Conservation (phyloP, 2,329 filamentous ascomycete genomes). For the Aspergillus candidus region DNA sequence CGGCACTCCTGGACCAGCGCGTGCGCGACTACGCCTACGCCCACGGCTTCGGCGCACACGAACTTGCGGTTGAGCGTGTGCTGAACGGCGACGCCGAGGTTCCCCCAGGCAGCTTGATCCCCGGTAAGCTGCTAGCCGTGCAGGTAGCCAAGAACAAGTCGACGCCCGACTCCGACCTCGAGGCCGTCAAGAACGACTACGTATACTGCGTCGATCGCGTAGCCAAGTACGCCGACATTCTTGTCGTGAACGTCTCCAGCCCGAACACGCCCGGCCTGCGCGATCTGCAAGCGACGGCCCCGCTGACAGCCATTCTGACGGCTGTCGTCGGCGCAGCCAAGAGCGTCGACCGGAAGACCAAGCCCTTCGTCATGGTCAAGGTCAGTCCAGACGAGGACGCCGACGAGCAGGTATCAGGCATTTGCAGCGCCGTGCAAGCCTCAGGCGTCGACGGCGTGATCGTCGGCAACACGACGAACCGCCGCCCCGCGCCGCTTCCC, state of each 20-base stretch:
- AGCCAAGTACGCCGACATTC: slow-evolving; percentile 82
- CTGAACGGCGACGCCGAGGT: slow-evolving; percentile 70
- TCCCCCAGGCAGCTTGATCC: slow-evolving; percentile 70
- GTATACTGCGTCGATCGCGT: slow-evolving; percentile 81
- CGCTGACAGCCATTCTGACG: slow-evolving; percentile 70
- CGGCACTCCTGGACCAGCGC: slow-evolving; percentile 68
- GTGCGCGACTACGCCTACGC: slow-evolving; percentile 69
- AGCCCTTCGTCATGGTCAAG: slow-evolving; percentile 91
- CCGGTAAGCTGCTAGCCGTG: slow-evolving; percentile 74
- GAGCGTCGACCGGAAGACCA: slow-evolving; percentile 61
- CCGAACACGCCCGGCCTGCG: slow-evolving; percentile 92
- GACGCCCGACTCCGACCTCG: slow-evolving; percentile 77
- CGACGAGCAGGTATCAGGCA: slow-evolving; percentile 75
- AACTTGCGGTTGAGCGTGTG: slow-evolving; percentile 62
- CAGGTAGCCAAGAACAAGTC: slow-evolving; percentile 97
- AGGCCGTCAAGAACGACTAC: slow-evolving; percentile 72
- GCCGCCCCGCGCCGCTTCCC: slow-evolving; percentile 65
- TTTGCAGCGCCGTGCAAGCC: slow-evolving; percentile 74
- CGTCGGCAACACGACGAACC: slow-evolving; percentile 94
- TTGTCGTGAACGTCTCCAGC: slow-evolving; percentile 97
- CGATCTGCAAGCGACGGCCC: slow-evolving; percentile 76
- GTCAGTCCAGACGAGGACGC: slow-evolving; percentile 93
- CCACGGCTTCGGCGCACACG: slow-evolving; percentile 59
- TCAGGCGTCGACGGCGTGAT: slow-evolving; percentile 93
- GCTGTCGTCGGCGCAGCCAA: slow-evolving; percentile 77